Evolutionary conservation across 179 eudicot species (phyloP).

Genomic region (Monotropa hypopitys): DNA sequence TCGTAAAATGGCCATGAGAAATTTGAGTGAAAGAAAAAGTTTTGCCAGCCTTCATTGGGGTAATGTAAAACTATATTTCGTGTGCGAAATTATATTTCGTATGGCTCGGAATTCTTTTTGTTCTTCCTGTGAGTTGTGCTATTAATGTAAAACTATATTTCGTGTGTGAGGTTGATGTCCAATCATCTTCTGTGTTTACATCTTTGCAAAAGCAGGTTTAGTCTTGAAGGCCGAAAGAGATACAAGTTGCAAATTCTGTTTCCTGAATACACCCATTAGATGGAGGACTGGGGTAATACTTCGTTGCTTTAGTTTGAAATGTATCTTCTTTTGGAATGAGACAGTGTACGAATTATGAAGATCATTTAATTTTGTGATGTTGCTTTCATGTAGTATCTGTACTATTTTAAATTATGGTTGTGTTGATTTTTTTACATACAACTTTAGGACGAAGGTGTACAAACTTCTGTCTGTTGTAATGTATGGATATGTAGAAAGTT

Average conservation of each 20-base stretch:
- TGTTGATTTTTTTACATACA: neutral
- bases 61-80: neutral
- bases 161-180: neutral
- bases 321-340: neutral
- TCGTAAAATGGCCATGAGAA: too few species aligned
- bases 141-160: neutral
- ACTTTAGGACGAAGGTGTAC: neutral
- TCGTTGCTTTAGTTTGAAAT: neutral
- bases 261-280: neutral
- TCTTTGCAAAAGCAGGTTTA: neutral
- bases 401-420: neutral
- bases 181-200: neutral
- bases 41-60: too few species aligned
- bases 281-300: slow-evolving; percentile 10
- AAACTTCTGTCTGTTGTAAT: neutral
- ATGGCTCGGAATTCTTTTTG: too few species aligned
- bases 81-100: neutral
- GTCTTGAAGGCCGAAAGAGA: neutral
- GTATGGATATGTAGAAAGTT: neutral
- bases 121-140: neutral
- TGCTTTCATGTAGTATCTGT: neutral
- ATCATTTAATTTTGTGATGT: neutral
- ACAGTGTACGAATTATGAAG: neutral
- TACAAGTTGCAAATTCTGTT: neutral
- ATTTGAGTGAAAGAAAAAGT: too few species aligned